These are phyloP conservation scores for Daldinia sp. DNA, from an alignment of 2,329 filamentous ascomycete genomes.

Conservation along the genomic window DNA sequence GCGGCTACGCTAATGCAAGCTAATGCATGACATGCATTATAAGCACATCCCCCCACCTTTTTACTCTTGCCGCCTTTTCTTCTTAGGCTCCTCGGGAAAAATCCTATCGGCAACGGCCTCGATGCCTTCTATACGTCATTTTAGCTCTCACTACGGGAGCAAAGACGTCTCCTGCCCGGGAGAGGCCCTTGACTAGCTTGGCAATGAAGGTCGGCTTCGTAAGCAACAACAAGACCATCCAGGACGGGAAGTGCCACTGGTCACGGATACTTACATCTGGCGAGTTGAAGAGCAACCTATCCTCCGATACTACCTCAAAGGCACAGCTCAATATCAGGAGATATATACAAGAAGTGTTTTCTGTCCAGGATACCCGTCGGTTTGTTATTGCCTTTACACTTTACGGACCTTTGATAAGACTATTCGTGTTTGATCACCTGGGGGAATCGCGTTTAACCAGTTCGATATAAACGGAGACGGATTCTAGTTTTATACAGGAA, in stretches of 20 bases:
- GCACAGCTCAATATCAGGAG: conserved; percentile 52
- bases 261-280: conserved; percentile 51
- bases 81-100: too few species aligned
- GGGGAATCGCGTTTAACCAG: conserved; percentile 53
- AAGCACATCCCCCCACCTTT: too few species aligned
- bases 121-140: background rate
- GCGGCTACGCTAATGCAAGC: too few species aligned
- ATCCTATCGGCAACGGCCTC: background rate
- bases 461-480: conserved; percentile 57
- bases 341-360: conserved; percentile 55
- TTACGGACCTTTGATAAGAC: conserved; percentile 54
- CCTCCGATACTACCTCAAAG: conserved; percentile 45
- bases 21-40: too few species aligned
- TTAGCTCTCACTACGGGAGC: background rate
- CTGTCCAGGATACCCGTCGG: conserved; percentile 51
- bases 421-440: conserved; percentile 58
- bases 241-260: conserved; percentile 40
- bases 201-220: conserved; percentile 41
- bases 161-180: background rate
- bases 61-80: too few species aligned
- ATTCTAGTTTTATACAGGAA: too few species aligned
- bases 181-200: background rate
- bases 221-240: conserved; percentile 19
- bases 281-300: conserved; percentile 54
- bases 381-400: conserved; percentile 59